These are phyloP conservation scores for Linum trigynum DNA, from an alignment of 345 rosid species.

Conservation along the genomic window DNA sequence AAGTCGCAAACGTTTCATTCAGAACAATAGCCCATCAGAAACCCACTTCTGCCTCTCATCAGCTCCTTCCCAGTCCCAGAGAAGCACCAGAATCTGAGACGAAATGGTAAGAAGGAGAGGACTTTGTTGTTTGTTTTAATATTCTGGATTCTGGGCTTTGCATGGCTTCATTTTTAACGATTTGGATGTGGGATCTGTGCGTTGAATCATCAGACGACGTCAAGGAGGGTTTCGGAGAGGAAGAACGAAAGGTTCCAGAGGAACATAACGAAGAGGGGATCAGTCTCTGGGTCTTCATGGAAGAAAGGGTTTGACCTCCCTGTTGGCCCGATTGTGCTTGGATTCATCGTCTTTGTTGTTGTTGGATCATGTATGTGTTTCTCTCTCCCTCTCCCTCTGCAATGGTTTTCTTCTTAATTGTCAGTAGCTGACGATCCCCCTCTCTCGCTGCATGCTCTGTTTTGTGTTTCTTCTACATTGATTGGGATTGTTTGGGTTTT, in stretches of 20 bases:
- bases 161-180: too few relatives aligned
- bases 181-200: too few relatives aligned
- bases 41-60: too few relatives aligned
- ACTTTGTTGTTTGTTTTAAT: too few relatives aligned
- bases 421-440: background rate
- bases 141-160: too few relatives aligned
- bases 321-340: slow-evolving; percentile 28
- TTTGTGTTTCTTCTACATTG: background rate
- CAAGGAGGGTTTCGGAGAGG: slow-evolving; percentile 29
- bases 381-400: background rate
- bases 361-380: slow-evolving; percentile 30
- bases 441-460: too few relatives aligned
- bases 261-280: slow-evolving; percentile 32
- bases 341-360: slow-evolving; percentile 30
- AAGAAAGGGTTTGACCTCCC: slow-evolving; percentile 30
- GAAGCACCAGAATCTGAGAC: too few relatives aligned
- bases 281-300: slow-evolving; percentile 17
- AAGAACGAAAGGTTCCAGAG: slow-evolving; percentile 27
- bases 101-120: too few relatives aligned
- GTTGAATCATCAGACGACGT: slow-evolving; percentile 16
- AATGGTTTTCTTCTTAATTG: too few relatives aligned
- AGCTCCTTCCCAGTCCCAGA: too few relatives aligned
- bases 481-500: background rate
- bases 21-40: too few relatives aligned
- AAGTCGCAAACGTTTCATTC: too few relatives aligned